Conservation (phyloP, 192 early-diverging fungal species). For the Mortierella alpina region DNA sequence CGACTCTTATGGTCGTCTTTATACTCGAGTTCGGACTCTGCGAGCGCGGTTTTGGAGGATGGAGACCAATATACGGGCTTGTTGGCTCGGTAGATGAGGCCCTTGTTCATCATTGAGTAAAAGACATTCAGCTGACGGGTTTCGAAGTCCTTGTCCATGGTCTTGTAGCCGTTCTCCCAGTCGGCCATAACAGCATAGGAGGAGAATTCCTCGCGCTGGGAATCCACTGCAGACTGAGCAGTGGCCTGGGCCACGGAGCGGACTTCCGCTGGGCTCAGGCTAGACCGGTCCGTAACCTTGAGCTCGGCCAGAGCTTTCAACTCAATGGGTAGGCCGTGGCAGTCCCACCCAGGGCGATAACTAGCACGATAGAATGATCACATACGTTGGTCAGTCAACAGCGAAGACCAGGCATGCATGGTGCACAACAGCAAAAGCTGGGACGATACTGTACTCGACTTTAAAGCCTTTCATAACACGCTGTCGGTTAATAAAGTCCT, state of each 20-base stretch:
- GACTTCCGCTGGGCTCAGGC: conserved; percentile 60
- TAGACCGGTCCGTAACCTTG: conserved; percentile 53
- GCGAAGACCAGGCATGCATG: neutral
- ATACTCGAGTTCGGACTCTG: conserved; percentile 85
- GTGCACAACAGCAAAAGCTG: neutral
- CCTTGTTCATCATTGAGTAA: conserved; percentile 74
- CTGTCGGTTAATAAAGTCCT: conserved; percentile 83
- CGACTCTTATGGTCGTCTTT: conserved; percentile 77
- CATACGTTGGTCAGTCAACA: neutral
- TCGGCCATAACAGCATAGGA: conserved; percentile 83
- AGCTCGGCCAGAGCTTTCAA: conserved; percentile 76
- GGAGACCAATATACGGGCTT: conserved; percentile 90
- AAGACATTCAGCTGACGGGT: conserved; percentile 78
- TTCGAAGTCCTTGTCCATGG: conserved; percentile 79
- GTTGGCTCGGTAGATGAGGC: conserved; percentile 79
- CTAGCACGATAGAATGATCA: conserved; percentile 29
- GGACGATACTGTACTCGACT: conserved; percentile 62
- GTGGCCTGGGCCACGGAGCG: conserved; percentile 66
- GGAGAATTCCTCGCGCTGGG: conserved; percentile 68
- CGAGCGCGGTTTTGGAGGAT: conserved; percentile 82
- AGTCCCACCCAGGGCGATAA: conserved; percentile 84
- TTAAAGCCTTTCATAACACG: conserved; percentile 76
- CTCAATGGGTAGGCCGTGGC: conserved; percentile 86
- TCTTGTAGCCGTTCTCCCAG: conserved; percentile 76
- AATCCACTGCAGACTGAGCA: conserved; percentile 68